Base-by-base conservation (phyloP, 139 green algal genomes). In the Desmodesmus armatus region DNA sequence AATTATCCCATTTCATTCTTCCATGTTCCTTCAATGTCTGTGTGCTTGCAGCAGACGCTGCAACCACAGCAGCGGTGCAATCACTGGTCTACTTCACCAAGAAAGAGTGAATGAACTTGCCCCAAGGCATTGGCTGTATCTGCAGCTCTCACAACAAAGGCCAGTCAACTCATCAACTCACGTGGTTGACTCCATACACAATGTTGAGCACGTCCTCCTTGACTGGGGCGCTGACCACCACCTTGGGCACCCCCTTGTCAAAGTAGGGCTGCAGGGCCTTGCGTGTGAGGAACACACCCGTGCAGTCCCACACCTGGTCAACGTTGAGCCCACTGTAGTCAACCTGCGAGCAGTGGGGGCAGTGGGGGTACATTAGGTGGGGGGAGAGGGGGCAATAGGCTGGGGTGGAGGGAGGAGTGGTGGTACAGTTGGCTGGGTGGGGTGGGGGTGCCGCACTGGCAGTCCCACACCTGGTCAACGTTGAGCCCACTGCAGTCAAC, bases 161-260 rank as follows among this genome's bases (percentile, higher is more conserved):
- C 27, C 40, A 62, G 37, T 1, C 2, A 60, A 19, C 37, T 6
- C 65, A 27, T 29, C 25, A 6, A 65, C 81, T 82, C 63, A 93
- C 89, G 39, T 98, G 85, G 72, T 98, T 98, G 80, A 90, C 89
- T 21, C 95, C 95, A 47, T 94, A 88, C 21, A 98, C 95, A 21
- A 98, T 90, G 82, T 97, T 98, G 47, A 96, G 89, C 69, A 96
- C 94, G 3, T 92, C 90, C 66, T 97, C 94, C 90, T 98, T 97
- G 29, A 97, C 93, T 11, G 95, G 95, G 40, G 95, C 95, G 5
- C 89, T 93, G 11, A 98, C 94, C 31, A 97, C 88, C 43, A 98
- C 92, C 85, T 94, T 88, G 31, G 53, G 43, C 41, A 93, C 88
- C 39, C 88, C 85, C 43, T 84, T 67, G 37, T 94, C 88, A 89